Base-by-base conservation (phyloP, 306 rosid genomes). In the Cicer bijugum region DNA sequence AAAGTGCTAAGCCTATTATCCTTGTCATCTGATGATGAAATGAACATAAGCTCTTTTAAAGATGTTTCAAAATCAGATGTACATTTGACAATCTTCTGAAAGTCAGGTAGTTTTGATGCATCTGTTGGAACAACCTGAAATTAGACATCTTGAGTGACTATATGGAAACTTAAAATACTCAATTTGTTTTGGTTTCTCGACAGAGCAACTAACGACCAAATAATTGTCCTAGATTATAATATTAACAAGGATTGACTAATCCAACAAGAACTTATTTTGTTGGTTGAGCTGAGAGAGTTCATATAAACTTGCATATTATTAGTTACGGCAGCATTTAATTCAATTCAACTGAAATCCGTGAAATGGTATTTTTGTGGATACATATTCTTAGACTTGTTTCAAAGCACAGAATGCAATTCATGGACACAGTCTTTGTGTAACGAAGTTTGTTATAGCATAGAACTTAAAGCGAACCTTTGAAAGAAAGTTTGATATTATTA, bases 101-200 rank as follows among this genome's bases (percentile, higher is more conserved):
- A 94, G 69, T 87, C 95, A 2, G 89, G 85, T 76, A 94, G 97
- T 83, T 94, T 94, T 73, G 98, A 86, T 63, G 96, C 98, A 86
- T 91, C 97, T 75, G 92, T 82, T 11, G 98, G 98, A 71, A 94
- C 92, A 81, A 94, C 97, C 97, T 91, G 92, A 84, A 84, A 86
- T 71, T 77, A 78, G 70, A 76, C 56, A 74, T 42, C 75, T 65
- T 9, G 72, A 33, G 71, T 78, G 46, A 80, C 60, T 66, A 64
- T 71, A 46, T 20, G 66, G 50, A 63, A 81, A 39, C 57, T 14
- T 73, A 39, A 20, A 42, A 75, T 12, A 23, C 0, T n/a, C 46
- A 53, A 23, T 42, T 77, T 44, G 57, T 42, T 68, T 52, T 23
- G n/a, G 50, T 51, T 72, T 45, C 64, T 69, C 73, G 63, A 80